Evolutionary conservation across 306 rosid species (phyloP).

Genomic region (Cicer judaicum): DNA sequence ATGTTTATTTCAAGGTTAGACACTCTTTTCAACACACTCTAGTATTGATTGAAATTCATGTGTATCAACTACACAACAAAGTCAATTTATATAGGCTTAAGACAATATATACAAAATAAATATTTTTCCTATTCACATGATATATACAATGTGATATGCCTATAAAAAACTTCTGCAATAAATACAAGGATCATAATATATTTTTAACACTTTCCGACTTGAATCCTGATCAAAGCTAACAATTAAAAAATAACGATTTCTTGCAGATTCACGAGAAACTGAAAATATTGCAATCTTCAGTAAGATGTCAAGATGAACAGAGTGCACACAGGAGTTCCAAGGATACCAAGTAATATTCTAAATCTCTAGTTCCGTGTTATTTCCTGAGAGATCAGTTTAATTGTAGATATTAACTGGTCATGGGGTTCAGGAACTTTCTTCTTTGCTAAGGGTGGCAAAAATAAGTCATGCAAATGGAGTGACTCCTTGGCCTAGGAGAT

Average conservation of each 20-base stretch:
- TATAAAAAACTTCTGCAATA: not conserved
- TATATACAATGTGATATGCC: not conserved
- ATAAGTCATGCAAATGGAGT: not conserved
- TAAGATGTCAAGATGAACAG: slow-evolving; percentile 58
- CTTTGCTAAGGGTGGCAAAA: slow-evolving; percentile 13
- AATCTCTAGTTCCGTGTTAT: slow-evolving; percentile 25
- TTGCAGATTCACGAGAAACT: slow-evolving; percentile 74
- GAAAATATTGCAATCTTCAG: slow-evolving; percentile 61
- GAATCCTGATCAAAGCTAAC: slow-evolving; percentile 38
- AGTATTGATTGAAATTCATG: no score
- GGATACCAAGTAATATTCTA: slow-evolving; percentile 62
- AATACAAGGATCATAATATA: not conserved
- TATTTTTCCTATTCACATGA: not conserved
- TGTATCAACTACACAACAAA: not conserved
- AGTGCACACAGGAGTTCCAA: slow-evolving; percentile 55
- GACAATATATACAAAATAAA: slow-evolving; percentile 3
- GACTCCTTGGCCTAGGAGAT: slow-evolving; percentile 26
- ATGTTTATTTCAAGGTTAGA: not conserved
- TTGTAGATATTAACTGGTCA: slow-evolving; percentile 20
- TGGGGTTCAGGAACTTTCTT: slow-evolving; percentile 14
- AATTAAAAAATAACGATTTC: slow-evolving; percentile 32
- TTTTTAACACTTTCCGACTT: not conserved
- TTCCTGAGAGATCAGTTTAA: slow-evolving; percentile 37
- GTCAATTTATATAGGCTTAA: not conserved
- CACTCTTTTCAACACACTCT: no score